These are phyloP conservation scores for Trichoderma simmonsii DNA, from an alignment of 2,329 filamentous ascomycete species.

Conservation along the genomic window DNA sequence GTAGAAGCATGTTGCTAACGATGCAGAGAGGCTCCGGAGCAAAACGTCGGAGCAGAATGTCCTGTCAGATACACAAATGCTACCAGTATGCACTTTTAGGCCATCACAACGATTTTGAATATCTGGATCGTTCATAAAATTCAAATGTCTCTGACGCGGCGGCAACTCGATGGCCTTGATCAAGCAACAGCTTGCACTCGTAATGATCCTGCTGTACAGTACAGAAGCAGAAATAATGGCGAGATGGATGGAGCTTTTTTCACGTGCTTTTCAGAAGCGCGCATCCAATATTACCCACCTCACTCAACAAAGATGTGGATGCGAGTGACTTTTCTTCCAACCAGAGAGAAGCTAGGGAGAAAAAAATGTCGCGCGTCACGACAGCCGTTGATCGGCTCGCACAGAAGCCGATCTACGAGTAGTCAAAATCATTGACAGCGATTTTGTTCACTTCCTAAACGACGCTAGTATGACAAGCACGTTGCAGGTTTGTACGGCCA, in stretches of 20 bases:
- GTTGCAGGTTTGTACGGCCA: neutral
- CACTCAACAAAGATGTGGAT: neutral
- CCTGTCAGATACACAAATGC: neutral
- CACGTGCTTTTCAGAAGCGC: slow-evolving; percentile 10
- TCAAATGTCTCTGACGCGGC: neutral
- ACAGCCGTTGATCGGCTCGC: neutral
- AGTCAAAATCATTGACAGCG: neutral
- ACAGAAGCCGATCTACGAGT: slow-evolving; percentile 1
- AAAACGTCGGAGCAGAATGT: neutral
- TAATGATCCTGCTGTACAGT: neutral
- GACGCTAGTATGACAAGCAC: neutral
- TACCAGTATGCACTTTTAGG: neutral
- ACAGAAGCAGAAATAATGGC: neutral
- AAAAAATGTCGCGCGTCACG: slow-evolving; percentile 13
- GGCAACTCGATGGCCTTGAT: neutral
- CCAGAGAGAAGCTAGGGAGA: neutral
- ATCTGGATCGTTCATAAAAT: neutral
- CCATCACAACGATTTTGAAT: neutral
- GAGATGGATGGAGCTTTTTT: neutral
- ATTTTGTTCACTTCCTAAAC: neutral
- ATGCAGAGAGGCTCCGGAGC: neutral
- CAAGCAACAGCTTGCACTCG: neutral
- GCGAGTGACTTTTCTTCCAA: neutral
- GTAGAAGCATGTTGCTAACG: neutral
- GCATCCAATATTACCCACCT: neutral